These are phyloP conservation scores for Kappamyces sp. DNA, from an alignment of 192 early-diverging fungal species.

Conservation along the genomic window DNA sequence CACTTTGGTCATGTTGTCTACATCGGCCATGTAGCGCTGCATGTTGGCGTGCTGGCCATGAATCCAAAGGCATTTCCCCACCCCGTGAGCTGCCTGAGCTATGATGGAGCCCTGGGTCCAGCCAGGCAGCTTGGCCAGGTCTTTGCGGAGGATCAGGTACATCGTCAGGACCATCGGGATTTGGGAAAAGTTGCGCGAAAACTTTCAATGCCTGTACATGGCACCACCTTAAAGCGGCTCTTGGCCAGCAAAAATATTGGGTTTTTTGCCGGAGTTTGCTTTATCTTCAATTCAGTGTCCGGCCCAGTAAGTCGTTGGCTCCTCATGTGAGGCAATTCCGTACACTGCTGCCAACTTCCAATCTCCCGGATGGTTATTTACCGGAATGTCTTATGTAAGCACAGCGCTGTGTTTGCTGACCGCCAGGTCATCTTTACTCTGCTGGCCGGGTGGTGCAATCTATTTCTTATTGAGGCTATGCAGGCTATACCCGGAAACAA, in stretches of 20 bases:
- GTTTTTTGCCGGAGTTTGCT: slow-evolving; percentile 12
- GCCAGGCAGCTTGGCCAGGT: slow-evolving; percentile 57
- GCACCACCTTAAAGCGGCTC: slow-evolving; percentile 3
- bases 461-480: slow-evolving; percentile 42
- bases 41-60: slow-evolving; percentile 55
- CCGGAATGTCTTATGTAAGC: slow-evolving; percentile 12
- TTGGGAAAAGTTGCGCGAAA: background rate
- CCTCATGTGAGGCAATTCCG: slow-evolving; percentile 1
- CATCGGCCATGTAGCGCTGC: slow-evolving; percentile 50
- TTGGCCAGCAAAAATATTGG: slow-evolving; percentile 2
- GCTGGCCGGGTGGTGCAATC: slow-evolving; percentile 17
- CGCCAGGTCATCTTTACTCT: slow-evolving; percentile 16
- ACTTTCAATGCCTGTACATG: background rate
- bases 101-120: slow-evolving; percentile 74
- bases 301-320: slow-evolving; percentile 3
- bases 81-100: slow-evolving; percentile 68
- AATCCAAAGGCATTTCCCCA: slow-evolving; percentile 58
- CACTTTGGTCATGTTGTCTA: slow-evolving; percentile 72
- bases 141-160: slow-evolving; percentile 74
- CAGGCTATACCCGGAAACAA: slow-evolving; percentile 43
- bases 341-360: slow-evolving; percentile 17
- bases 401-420: background rate
- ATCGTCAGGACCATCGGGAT: slow-evolving; percentile 46
- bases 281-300: slow-evolving; percentile 3
- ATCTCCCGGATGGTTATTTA: slow-evolving; percentile 15